Percentiles rank a stretch among this genome's conserved stretches.
Conservation (phyloP, 2,329 filamentous ascomycete genomes). For the Ceratocystis albifundus region DNA sequence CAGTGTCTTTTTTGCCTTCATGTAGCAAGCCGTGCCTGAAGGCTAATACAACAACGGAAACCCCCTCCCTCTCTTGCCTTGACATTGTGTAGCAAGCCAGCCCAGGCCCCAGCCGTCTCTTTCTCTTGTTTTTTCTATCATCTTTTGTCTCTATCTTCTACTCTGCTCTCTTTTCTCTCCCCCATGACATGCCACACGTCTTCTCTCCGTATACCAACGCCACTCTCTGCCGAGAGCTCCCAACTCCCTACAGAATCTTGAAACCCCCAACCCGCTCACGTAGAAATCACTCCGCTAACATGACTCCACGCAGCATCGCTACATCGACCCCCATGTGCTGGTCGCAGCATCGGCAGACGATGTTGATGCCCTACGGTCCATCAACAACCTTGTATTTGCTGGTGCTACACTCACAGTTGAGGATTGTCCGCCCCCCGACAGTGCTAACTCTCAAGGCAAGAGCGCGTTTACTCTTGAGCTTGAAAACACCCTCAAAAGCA, state of each 20-base stretch:
- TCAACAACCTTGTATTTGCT: conserved; percentile 59
- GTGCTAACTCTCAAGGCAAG: conserved; percentile 26
- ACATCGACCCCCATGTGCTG: conserved; percentile 57
- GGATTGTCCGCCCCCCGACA: conserved; percentile 11
- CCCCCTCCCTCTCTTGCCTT: neutral
- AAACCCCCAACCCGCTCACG: neutral
- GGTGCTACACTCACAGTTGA: conserved; percentile 41
- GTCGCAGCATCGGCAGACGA: conserved; percentile 55
- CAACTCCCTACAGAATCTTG: too few species aligned
- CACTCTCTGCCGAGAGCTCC: neutral
- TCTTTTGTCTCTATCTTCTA: neutral
- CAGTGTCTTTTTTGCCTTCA: conserved; percentile 22
- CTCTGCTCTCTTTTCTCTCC: neutral
- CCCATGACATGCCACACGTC: conserved; percentile 1
- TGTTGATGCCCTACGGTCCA: conserved; percentile 50
- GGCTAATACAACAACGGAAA: conserved; percentile 22
- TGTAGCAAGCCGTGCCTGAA: conserved; percentile 8
- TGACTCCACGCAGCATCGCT: conserved; percentile 53
- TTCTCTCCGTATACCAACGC: neutral
- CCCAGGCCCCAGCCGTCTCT: neutral
- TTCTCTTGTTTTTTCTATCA: neutral
- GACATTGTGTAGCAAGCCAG: conserved; percentile 2
- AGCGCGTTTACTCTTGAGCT: conserved; percentile 47
- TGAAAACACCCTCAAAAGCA: conserved; percentile 55
- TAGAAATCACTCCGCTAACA: conserved; percentile 42